Evolutionary conservation across 805 yeast genomes (phyloP).

Genomic region (Barnettozyma botsteinii): DNA sequence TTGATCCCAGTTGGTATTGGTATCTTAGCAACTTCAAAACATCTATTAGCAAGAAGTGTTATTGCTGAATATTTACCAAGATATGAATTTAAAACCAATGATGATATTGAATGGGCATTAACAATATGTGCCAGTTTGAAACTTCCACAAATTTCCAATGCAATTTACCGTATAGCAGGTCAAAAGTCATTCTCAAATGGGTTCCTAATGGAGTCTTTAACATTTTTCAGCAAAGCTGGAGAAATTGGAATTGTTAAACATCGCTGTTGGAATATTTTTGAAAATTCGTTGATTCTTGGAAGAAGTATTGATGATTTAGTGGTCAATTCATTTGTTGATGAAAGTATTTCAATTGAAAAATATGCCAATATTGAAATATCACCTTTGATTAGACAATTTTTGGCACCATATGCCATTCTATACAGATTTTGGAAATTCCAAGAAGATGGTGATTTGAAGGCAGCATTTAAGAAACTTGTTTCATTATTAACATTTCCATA

Average conservation of each 20-base stretch:
- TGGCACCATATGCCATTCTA: slow-evolving; percentile 67
- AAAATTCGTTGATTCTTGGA: slow-evolving; percentile 48
- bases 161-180: slow-evolving; percentile 37
- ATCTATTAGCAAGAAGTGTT: slow-evolving; percentile 37
- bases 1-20: slow-evolving; percentile 70
- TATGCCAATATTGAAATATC: slow-evolving; percentile 30
- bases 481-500: slow-evolving; percentile 44
- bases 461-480: slow-evolving; percentile 29
- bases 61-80: slow-evolving; percentile 56
- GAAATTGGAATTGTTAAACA: slow-evolving; percentile 46
- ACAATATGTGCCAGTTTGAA: slow-evolving; percentile 66
- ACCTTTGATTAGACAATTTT: slow-evolving; percentile 58
- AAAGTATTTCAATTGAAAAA: slow-evolving; percentile 25
- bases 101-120: slow-evolving; percentile 75
- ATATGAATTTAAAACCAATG: slow-evolving; percentile 57
- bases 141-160: slow-evolving; percentile 50
- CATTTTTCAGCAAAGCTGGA: slow-evolving; percentile 58
- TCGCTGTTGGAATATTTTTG: slow-evolving; percentile 57
- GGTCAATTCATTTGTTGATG: slow-evolving; percentile 43
- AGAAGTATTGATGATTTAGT: slow-evolving; percentile 51
- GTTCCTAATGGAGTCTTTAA: slow-evolving; percentile 51
- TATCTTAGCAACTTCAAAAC: slow-evolving; percentile 43
- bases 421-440: slow-evolving; percentile 40
- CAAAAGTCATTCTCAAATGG: slow-evolving; percentile 23
- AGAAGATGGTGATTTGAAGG: slow-evolving; percentile 22